Base-by-base conservation (phyloP, 345 rosid genomes). In the Anacardium occidentale region DNA sequence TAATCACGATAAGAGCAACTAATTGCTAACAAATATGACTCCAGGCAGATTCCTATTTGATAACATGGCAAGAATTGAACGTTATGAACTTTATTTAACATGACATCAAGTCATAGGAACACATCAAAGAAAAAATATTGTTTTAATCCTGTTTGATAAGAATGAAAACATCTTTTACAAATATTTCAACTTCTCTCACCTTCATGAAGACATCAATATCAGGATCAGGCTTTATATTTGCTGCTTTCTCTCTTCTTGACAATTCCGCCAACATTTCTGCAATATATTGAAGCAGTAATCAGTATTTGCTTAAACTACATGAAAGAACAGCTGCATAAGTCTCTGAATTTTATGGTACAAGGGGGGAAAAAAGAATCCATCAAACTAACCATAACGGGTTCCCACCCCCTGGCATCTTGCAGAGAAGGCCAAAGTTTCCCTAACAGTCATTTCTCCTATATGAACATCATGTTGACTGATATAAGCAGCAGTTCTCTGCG, bases 391-490 rank as follows among this genome's bases (percentile, higher is more conserved):
- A 4, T 84, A 85, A 20, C 78, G 84, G 2, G 68, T 5, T 72
- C 98, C 98, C 22, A 87, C 88, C 7, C 93, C 91, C 74, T 91
- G 98, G 79, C 94, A 91, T 76, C 84, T 83, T 13, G 96, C 97
- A 0, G 96, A 87, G 80, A 91, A 93, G 52, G 89, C 91, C 80
- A 93, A 76, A 52, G 98, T 93, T 76, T 93, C 98, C 68, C 93
- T 85, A 1, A 93, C 94, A 3, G 98, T 91, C 97, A 93, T 79
- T 64, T 90, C 91, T 42, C 85, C 90, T 6, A 90, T 84, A 34
- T 93, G 98, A 61, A 87, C 75, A 85, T 93, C 98, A 48, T 88
- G 81, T 71, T 93, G 97, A 57, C 97, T 88, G 45, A 88, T 85
- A 68, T 87, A 87, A 68, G 88, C 86, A 32, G 88, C 83, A 0